Evolutionary conservation across 305 asterid genomes (phyloP), one percentile per base, ranked within the genome.

Genomic region (Rubia tinctorum): DNA sequence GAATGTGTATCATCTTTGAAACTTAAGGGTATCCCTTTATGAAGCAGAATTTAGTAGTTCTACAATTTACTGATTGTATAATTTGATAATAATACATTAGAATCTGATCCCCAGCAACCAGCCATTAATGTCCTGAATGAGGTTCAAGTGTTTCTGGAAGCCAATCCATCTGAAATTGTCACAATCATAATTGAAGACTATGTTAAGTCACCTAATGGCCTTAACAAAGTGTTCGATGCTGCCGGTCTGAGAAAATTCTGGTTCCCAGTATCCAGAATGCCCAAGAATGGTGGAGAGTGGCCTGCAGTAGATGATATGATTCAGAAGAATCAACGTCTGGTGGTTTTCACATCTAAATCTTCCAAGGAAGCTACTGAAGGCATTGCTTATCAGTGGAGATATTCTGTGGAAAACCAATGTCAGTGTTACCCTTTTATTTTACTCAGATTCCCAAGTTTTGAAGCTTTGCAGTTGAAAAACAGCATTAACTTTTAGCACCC

Each of bases 351-450:
- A 47, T 92, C 97, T 39, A 90, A 88, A 84, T 77, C 91, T 68
- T 45, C 87, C 15, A 90, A 95, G 80, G 98, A 92, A 83, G 42
- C 89, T 25, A 82, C 94, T 43, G 96, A 90, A 86, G 96, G 91
- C 80, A 90, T 92, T 68, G 97, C 98, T 6, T 90, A 89, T 49
- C 85, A 86, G 71, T 92, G 99, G 99, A 89, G 78, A 83, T 92
- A 95, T 80, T 40, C 88, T 0, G 97, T 90, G 11, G 99, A 95
- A 82, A 95, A 92, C 77, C 97, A 92, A 82, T 95, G 97, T 95
- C 75, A 86, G 96, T 58, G 72, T 40, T 56, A 59, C 51, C 68
- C 14, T 25, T 65, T 53, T 5, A 17, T 56, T 23, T 71, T 17
- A 61, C 34, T 43, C 22, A 17, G 68, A 6, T 69, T 8, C 62